These are phyloP conservation scores for Nasturtium officinale DNA, from an alignment of 345 rosid species.

Conservation along the genomic window DNA sequence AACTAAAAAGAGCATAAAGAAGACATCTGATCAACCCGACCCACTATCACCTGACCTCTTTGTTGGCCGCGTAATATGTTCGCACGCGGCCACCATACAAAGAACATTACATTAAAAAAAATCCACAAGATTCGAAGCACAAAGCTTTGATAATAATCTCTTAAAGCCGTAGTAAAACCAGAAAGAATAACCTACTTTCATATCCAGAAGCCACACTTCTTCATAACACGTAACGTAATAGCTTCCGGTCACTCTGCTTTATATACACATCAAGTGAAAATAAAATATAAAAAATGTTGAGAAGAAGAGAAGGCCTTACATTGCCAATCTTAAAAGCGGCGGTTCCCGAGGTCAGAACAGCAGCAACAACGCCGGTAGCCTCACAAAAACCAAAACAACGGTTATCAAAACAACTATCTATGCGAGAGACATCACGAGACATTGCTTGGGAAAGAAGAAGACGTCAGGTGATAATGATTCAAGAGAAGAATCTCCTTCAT, in stretches of 20 bases:
- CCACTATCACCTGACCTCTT: constrained; percentile 21
- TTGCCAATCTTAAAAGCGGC: constrained; percentile 35
- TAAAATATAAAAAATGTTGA: constrained; percentile 29
- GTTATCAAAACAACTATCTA: constrained; percentile 73
- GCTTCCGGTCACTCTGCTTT: neutral
- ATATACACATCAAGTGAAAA: neutral
- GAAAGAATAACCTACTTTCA: constrained; percentile 3
- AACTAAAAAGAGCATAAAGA: constrained; percentile 16
- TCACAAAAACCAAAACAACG: constrained; percentile 48
- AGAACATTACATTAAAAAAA: constrained; percentile 28
- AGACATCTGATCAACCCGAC: constrained; percentile 39
- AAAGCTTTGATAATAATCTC: constrained; percentile 26
- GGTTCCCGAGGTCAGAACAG: constrained; percentile 45
- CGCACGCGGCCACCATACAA: constrained; percentile 46
- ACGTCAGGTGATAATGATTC: constrained; percentile 61
- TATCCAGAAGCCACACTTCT: constrained; percentile 14
- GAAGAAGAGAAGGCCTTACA: constrained; percentile 29
- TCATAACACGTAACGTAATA: neutral
- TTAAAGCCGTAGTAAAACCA: neutral
- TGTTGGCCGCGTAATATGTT: constrained; percentile 50
- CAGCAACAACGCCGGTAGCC: constrained; percentile 50
- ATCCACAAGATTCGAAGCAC: constrained; percentile 7
- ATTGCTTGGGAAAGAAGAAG: constrained; percentile 87
- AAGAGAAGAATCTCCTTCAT: constrained; percentile 46
- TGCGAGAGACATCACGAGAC: constrained; percentile 78